Evolutionary conservation across 176 grass and related monocot genomes (phyloP).

Genomic region (Raddia guianensis): DNA sequence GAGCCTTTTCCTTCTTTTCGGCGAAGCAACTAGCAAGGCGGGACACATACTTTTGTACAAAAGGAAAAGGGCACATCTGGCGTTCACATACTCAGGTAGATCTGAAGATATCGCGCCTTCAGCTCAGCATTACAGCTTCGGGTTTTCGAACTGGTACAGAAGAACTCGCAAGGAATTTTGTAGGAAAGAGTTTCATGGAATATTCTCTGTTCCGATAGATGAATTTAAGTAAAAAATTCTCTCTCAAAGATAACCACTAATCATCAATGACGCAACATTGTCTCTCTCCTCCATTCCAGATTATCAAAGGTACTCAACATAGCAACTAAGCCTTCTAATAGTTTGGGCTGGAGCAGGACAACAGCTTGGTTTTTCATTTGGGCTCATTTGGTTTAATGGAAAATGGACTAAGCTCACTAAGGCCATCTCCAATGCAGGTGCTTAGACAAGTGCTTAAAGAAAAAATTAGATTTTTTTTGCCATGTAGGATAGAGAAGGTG

Average conservation of each 20-base stretch:
- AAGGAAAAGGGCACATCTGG: background rate
- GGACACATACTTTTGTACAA: background rate
- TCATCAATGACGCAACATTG: too few species aligned
- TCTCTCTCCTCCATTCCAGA: background rate
- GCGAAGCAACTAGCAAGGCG: conserved; percentile 17
- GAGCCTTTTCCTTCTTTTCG: conserved; percentile 6
- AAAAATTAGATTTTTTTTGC: too few species aligned
- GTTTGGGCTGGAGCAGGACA: too few species aligned
- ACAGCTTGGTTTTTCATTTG: too few species aligned
- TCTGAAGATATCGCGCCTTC: background rate
- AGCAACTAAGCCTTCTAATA: too few species aligned
- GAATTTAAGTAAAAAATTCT: background rate
- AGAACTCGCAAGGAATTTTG: too few species aligned
- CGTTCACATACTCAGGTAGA: background rate
- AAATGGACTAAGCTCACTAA: too few species aligned
- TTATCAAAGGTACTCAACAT: background rate
- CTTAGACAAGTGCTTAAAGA: too few species aligned
- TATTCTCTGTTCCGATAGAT: background rate
- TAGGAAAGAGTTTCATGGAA: background rate
- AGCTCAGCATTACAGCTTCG: background rate
- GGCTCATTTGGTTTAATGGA: too few species aligned
- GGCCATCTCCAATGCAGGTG: too few species aligned
- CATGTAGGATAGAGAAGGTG: too few species aligned
- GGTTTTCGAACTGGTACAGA: background rate
- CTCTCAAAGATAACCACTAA: background rate